These are phyloP conservation scores for Botrytis byssoidea DNA, from an alignment of 2,329 filamentous ascomycete species.

Conservation along the genomic window DNA sequence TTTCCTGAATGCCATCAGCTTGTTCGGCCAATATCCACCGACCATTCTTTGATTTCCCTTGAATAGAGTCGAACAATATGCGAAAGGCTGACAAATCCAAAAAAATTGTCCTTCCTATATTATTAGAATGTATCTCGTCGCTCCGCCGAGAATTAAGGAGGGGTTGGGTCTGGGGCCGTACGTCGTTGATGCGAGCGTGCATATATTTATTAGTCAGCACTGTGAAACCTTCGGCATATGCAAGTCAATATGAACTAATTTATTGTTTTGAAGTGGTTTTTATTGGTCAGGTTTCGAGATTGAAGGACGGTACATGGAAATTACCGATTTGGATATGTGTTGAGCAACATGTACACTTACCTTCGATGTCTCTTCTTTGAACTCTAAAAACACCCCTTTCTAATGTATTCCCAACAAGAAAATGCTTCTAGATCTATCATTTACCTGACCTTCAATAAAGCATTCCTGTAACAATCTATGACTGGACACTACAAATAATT, in stretches of 20 bases:
- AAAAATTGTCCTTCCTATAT: not conserved
- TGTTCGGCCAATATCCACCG: not conserved
- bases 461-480: not conserved
- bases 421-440: not conserved
- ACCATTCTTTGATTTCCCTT: not conserved
- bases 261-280: not conserved
- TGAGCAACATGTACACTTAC: not conserved
- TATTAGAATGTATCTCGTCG: not conserved
- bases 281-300: not conserved
- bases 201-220: not conserved
- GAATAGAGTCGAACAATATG: not conserved
- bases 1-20: not conserved
- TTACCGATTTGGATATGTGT: not conserved
- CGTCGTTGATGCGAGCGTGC: not conserved
- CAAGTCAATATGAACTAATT: not conserved
- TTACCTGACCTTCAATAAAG: not conserved
- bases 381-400: not conserved
- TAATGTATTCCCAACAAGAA: not conserved
- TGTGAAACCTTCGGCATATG: not conserved
- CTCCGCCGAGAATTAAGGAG: not conserved
- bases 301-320: not conserved
- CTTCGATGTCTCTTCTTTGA: not conserved
- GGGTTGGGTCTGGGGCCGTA: not conserved
- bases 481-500: not conserved
- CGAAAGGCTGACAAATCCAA: not conserved